Conservation (phyloP, 1,284 basidiomycete genomes). For the Xerocomus minutiporus region DNA sequence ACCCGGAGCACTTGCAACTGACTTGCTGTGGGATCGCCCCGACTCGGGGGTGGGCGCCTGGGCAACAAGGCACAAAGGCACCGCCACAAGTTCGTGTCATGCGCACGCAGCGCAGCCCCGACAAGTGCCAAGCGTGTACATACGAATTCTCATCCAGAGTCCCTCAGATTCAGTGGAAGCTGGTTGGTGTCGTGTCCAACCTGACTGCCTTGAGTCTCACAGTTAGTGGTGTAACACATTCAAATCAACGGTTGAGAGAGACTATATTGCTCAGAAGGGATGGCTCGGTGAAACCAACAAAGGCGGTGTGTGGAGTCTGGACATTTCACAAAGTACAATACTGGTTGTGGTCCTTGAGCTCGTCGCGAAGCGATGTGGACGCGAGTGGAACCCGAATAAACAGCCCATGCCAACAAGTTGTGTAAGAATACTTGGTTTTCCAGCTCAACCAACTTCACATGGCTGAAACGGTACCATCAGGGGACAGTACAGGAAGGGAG, state of each 20-base stretch:
- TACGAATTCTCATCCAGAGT: no score
- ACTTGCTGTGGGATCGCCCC: neutral
- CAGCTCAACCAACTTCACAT: conserved; percentile 12
- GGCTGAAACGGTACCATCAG: conserved; percentile 14
- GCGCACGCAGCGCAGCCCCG: no score
- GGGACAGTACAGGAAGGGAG: conserved; percentile 2
- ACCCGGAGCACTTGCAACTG: no score
- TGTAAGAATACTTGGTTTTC: neutral
- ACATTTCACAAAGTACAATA: neutral
- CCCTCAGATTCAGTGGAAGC: no score
- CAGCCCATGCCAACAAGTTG: no score
- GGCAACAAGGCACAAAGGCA: neutral
- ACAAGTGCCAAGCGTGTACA: no score
- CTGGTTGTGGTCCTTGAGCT: neutral
- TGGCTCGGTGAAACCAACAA: neutral
- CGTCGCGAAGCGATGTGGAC: neutral
- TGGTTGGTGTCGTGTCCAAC: no score
- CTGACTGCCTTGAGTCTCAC: neutral
- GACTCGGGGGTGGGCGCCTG: no score
- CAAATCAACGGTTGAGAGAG: neutral
- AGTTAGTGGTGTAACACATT: neutral
- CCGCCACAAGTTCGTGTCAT: neutral
- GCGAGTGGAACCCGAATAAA: no score
- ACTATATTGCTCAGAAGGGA: neutral
- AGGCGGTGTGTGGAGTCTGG: neutral